These are phyloP conservation scores for Uronychia setigera DNA, from an alignment of 73 alveolate species.

Conservation along the genomic window DNA sequence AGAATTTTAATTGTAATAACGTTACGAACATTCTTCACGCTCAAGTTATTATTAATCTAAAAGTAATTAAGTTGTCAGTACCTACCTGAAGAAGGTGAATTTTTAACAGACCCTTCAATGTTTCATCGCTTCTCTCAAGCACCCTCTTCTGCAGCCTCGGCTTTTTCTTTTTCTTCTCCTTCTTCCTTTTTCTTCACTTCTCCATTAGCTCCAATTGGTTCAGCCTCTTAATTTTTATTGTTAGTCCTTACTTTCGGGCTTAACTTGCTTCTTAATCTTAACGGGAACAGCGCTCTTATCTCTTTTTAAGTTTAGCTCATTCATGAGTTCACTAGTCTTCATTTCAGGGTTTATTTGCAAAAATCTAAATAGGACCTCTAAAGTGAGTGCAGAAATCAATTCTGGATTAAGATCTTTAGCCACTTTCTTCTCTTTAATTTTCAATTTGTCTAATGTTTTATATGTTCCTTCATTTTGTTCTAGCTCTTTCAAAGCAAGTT, in stretches of 20 bases:
- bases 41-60: no score
- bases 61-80: no score
- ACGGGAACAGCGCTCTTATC: neutral
- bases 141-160: constrained; percentile 17
- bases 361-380: neutral
- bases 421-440: neutral
- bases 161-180: constrained; percentile 17
- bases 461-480: neutral
- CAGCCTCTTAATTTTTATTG: neutral
- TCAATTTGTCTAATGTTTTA: neutral
- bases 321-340: neutral
- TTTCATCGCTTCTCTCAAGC: no score
- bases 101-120: no score
- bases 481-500: neutral
- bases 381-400: neutral
- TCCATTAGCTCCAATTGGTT: neutral
- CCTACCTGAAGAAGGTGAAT: no score
- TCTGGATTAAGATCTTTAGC: neutral
- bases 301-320: neutral
- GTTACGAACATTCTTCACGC: no score
- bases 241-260: neutral
- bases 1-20: no score
- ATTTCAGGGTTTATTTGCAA: neutral
- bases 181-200: neutral
- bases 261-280: neutral